phyloP scores from a whole-genome alignment of 2,329 filamentous ascomycete genomes.

The Ophiostoma perfectum region DNA sequence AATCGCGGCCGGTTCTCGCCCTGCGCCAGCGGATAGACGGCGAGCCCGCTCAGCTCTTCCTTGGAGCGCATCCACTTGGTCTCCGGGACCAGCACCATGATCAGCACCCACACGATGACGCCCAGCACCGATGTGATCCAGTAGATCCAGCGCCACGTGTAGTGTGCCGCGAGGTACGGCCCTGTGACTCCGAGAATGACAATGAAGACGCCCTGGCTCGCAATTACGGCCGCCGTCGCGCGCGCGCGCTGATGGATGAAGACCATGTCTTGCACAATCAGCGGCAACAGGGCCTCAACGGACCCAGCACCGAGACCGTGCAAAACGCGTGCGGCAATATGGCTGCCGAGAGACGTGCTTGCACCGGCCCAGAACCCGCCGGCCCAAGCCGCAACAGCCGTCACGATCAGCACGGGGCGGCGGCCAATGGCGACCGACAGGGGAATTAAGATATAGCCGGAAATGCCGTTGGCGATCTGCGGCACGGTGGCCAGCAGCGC shows the following conservation, averaged over 20 bases:
- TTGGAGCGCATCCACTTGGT: background rate
- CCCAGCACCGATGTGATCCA: constrained; percentile 34
- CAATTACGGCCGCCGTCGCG: constrained; percentile 22
- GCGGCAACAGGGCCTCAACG: constrained; percentile 36
- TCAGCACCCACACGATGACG: constrained; percentile 33
- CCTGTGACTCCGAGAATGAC: constrained; percentile 32
- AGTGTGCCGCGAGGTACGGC: constrained; percentile 33
- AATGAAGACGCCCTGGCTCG: constrained; percentile 31
- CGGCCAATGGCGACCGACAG: background rate
- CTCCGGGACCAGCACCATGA: constrained; percentile 27
- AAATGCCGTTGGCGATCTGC: background rate
- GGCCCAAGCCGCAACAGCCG: constrained; percentile 33
- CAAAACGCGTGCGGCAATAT: constrained; percentile 34
- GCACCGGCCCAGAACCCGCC: constrained; percentile 36
- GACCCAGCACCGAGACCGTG: constrained; percentile 37
- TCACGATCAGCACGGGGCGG: constrained; percentile 33
- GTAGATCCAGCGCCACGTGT: constrained; percentile 37
- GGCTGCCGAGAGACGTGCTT: constrained; percentile 29
- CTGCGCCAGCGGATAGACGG: background rate
- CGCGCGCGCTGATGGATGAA: constrained; percentile 36
- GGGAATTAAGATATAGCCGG: background rate
- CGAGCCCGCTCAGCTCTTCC: background rate
- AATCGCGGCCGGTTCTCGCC: background rate
- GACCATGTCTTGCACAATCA: constrained; percentile 38
- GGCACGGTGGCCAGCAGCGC: background rate